Evolutionary conservation across 1,284 basidiomycete species (phyloP).

Genomic region (Irpex sp.): DNA sequence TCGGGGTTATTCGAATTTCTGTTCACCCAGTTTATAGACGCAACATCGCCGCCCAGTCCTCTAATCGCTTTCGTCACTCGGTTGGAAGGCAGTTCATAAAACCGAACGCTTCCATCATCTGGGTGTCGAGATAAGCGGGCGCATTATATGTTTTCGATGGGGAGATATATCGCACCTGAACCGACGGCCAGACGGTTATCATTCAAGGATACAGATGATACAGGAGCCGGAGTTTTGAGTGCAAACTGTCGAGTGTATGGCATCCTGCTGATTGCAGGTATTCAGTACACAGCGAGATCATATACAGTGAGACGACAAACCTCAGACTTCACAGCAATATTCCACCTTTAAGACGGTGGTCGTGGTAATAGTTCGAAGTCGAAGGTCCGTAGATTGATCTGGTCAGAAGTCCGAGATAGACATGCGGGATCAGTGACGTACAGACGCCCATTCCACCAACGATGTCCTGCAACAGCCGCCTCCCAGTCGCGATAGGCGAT

Average conservation of each 20-base stretch:
- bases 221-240: constrained; percentile 19
- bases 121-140: neutral
- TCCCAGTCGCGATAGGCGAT: constrained; percentile 7
- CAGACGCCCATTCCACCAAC: neutral
- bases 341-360: neutral
- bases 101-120: constrained; percentile 70
- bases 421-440: neutral
- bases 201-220: constrained; percentile 18
- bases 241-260: constrained; percentile 8
- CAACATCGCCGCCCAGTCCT: constrained; percentile 52
- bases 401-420: neutral
- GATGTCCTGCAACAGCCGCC: neutral
- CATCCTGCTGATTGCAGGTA: constrained; percentile 1
- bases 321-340: neutral
- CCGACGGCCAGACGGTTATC: constrained; percentile 20
- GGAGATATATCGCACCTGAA: constrained; percentile 18
- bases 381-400: neutral
- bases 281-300: neutral
- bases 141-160: neutral
- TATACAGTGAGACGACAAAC: neutral
- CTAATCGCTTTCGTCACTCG: constrained; percentile 64
- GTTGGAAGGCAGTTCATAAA: constrained; percentile 56
- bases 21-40: constrained; percentile 46
- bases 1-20: constrained; percentile 35
- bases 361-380: neutral